Conservation (phyloP, 2,329 filamentous ascomycete genomes). For the Neophaeococcomyces mojaviensis region DNA sequence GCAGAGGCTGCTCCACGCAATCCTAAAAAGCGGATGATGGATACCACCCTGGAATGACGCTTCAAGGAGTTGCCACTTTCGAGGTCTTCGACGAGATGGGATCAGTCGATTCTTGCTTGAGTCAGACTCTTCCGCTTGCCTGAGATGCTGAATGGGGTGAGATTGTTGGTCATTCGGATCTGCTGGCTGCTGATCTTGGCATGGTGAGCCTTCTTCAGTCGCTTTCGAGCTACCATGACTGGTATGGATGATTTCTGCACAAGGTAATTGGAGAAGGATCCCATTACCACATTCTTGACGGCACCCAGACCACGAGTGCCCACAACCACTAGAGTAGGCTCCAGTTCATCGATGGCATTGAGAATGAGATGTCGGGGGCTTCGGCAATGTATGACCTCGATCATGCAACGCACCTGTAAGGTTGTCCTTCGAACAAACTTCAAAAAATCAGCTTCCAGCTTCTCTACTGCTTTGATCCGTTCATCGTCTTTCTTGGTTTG, state of each 20-base stretch:
- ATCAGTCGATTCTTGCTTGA: slow-evolving; percentile 22
- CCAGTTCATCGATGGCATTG: slow-evolving; percentile 89
- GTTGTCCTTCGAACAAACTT: slow-evolving; percentile 81
- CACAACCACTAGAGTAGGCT: slow-evolving; percentile 85
- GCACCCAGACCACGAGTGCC: slow-evolving; percentile 86
- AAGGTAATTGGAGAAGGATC: slow-evolving; percentile 94
- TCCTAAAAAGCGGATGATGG: slow-evolving; percentile 43
- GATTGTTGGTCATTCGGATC: slow-evolving; percentile 71
- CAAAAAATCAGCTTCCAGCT: slow-evolving; percentile 78
- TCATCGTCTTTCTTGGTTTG: slow-evolving; percentile 65
- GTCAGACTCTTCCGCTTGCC: slow-evolving; percentile 20
- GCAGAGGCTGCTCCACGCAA: slow-evolving; percentile 34
- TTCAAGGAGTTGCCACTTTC: not conserved
- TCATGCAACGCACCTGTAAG: slow-evolving; percentile 83
- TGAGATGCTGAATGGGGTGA: slow-evolving; percentile 30
- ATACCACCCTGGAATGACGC: slow-evolving; percentile 18
- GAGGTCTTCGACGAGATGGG: too few relatives aligned
- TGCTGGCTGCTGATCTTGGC: slow-evolving; percentile 57
- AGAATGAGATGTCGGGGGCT: slow-evolving; percentile 93
- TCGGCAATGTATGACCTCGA: slow-evolving; percentile 98
- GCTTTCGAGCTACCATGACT: slow-evolving; percentile 95
- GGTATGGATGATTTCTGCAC: slow-evolving; percentile 95
- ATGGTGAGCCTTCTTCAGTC: slow-evolving; percentile 64
- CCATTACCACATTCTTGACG: slow-evolving; percentile 87
- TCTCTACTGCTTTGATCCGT: slow-evolving; percentile 69